phyloP scores from a whole-genome alignment of 2,329 filamentous ascomycete species.

The Hypoxylon sp. region DNA sequence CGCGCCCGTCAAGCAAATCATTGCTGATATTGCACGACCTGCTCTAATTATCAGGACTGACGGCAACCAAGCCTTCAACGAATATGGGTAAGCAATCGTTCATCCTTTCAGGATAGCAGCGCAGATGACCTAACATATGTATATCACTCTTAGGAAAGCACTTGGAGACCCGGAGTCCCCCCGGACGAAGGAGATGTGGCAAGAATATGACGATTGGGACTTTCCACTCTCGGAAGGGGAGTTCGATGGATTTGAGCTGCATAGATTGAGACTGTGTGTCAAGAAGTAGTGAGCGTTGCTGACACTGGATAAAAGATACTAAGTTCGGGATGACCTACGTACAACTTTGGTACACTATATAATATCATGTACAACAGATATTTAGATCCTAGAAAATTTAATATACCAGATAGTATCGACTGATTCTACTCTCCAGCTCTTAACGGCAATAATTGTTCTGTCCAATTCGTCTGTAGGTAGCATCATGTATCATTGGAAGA shows the following conservation, averaged over 20 bases:
- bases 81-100: not conserved
- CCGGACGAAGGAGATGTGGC: constrained; percentile 8
- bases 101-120: not conserved
- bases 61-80: not conserved
- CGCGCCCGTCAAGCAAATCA: not conserved
- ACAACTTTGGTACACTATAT: no score
- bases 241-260: not conserved
- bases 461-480: no score
- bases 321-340: not conserved
- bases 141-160: not conserved
- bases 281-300: not conserved
- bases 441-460: no score
- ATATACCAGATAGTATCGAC: not conserved
- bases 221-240: not conserved
- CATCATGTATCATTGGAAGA: no score
- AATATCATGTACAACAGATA: no score
- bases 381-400: not conserved
- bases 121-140: not conserved
- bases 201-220: not conserved
- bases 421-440: not conserved
- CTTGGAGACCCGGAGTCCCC: not conserved
- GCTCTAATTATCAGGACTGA: not conserved
- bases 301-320: not conserved
- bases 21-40: not conserved
- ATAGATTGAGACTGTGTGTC: not conserved